Base-by-base conservation (phyloP, 2,329 filamentous ascomycete species). In the Fusarium lyarnte region DNA sequence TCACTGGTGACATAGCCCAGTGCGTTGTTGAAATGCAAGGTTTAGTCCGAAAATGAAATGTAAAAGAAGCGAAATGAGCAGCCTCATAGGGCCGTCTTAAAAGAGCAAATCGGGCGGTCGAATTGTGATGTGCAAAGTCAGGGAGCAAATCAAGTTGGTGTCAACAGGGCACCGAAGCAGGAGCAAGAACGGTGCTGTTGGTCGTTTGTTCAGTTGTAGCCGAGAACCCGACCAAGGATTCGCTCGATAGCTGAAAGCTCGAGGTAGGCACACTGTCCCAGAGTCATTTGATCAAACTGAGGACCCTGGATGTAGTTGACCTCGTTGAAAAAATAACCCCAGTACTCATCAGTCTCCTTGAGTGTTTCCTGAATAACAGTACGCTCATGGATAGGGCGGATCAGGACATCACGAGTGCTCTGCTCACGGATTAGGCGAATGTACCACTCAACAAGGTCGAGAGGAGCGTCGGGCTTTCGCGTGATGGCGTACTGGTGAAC, bases 381-480 rank as follows among this genome's bases (percentile, higher is more conserved):
- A 54, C 84, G 85, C 65, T 86, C 82, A 10, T 78, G 78, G 27
- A 88, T 80, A 1, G 83, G 77, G 16, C 85, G 80, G 14, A 74
- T 58, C 38, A 83, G 73, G 16, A 86, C 77, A 29, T 82, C 81
- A 5, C 83, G 80, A 17, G 77, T 81, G 1, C 87, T 87, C 74
- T 88, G 85, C 71, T 88, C 84, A 41, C 87, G 86, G 62, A 91
- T 86, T 29, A 88, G 65, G 21, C 82, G 80, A 59, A 90, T 85
- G 79, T 90, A 91, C 82, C 85, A 91, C 81, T 90, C 85, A 27
- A 90, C 77, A 6, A 91, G 78, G 73, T 91, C 89, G 19, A 83
- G 73, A 1, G 87, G 85, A 39, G 82, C 76, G 36, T 81, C 82
- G 2, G 83, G 82, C 79, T 88, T 89, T 8, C 86, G 83, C 6